Evolutionary conservation across 768 basidiomycete species (phyloP).

Genomic region (Nidularia pulvinata): DNA sequence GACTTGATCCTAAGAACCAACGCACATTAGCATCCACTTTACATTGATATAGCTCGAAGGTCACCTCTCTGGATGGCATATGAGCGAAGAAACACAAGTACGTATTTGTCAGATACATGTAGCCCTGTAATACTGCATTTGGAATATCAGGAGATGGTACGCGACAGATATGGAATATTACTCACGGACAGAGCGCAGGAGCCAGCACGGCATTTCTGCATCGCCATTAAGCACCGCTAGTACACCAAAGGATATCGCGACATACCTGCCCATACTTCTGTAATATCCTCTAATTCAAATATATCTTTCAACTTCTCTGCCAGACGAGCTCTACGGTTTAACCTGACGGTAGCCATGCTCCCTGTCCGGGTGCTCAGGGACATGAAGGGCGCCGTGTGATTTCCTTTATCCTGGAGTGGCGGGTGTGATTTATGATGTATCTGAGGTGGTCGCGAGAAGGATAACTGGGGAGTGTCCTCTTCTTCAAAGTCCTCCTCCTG

Average conservation of each 20-base stretch:
- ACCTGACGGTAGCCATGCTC: constrained; percentile 73
- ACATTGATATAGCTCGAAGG: constrained; percentile 7
- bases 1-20: constrained; percentile 69
- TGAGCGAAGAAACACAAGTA: constrained; percentile 97
- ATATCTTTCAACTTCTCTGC: constrained; percentile 90
- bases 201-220: constrained; percentile 92
- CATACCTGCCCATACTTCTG: constrained; percentile 84
- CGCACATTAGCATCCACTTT: not conserved
- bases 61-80: constrained; percentile 87
- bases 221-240: too few relatives aligned
- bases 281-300: constrained; percentile 78
- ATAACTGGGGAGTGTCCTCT: constrained; percentile 45
- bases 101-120: constrained; percentile 94
- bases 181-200: constrained; percentile 87
- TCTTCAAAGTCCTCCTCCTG: constrained; percentile 57
- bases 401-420: not conserved
- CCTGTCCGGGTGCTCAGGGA: constrained; percentile 41
- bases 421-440: constrained; percentile 7
- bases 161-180: not conserved
- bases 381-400: constrained; percentile 13
- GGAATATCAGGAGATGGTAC: too few relatives aligned
- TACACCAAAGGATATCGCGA: constrained; percentile 1
- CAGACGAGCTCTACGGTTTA: constrained; percentile 67
- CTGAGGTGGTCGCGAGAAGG: constrained; percentile 9
- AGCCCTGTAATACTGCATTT: constrained; percentile 85